phyloP scores from a whole-genome alignment of 192 early-diverging fungal species.

The Globomyces pollinis-pini region DNA sequence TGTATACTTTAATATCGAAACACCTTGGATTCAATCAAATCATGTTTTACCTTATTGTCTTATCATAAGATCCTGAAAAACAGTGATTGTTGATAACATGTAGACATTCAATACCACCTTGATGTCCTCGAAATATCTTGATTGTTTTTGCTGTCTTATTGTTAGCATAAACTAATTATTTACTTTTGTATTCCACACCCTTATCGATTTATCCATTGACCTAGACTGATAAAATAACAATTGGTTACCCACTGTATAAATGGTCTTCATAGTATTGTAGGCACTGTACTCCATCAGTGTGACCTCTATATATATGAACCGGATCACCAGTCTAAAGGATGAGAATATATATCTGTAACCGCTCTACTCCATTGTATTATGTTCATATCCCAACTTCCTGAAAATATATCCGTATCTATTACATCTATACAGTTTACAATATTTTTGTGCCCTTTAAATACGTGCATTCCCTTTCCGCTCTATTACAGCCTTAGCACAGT shows the following conservation, averaged over 20 bases:
- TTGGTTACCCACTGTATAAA: conserved; percentile 26
- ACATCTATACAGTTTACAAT: conserved; percentile 49
- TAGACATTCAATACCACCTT: conserved; percentile 43
- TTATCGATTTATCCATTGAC: conserved; percentile 48
- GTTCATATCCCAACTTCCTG: conserved; percentile 45
- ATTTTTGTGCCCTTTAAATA: conserved; percentile 47
- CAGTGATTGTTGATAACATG: conserved; percentile 19
- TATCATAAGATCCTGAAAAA: conserved; percentile 51
- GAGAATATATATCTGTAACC: conserved; percentile 19
- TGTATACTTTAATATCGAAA: conserved; percentile 27
- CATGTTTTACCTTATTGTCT: conserved; percentile 25
- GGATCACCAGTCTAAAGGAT: conserved; percentile 45
- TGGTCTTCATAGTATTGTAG: conserved; percentile 31
- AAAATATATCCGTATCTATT: conserved; percentile 43
- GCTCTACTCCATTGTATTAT: conserved; percentile 49
- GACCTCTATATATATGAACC: conserved; percentile 30
- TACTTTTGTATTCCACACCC: conserved; percentile 37
- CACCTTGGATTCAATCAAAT: conserved; percentile 20
- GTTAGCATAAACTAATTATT: conserved; percentile 7
- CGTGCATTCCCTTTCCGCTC: conserved; percentile 42
- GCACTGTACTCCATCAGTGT: conserved; percentile 50
- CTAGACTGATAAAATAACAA: conserved; percentile 16
- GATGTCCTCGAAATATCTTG: conserved; percentile 31
- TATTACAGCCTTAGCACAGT: conserved; percentile 11
- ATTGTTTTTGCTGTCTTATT: conserved; percentile 28